Evolutionary conservation across 768 basidiomycete genomes (phyloP).

Genomic region (Kwoniella sp.): DNA sequence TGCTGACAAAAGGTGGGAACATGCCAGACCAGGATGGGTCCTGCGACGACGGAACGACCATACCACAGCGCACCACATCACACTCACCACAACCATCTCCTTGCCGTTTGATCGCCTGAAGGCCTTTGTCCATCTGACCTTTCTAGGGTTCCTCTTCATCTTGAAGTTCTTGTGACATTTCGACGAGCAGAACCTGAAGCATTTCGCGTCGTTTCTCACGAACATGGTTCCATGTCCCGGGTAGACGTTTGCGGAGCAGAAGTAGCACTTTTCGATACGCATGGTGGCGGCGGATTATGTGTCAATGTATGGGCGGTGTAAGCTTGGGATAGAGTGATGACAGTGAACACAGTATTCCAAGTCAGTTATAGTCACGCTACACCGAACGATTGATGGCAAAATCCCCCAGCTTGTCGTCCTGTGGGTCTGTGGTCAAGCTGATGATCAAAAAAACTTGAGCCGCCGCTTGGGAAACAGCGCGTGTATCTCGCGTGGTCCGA

Average conservation of each 20-base stretch:
- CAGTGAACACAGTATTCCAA: too few species aligned
- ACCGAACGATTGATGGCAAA: background rate
- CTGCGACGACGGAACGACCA: too few species aligned
- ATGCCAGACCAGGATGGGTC: too few species aligned
- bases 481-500: too few species aligned
- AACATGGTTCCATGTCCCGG: constrained; percentile 96
- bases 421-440: background rate
- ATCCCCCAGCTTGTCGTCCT: background rate
- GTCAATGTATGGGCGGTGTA: too few species aligned
- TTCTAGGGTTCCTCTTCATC: constrained; percentile 99
- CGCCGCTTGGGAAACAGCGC: too few species aligned
- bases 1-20: too few species aligned
- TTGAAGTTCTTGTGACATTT: constrained; percentile 99
- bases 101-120: constrained; percentile 98
- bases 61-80: background rate
- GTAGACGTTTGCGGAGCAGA: constrained; percentile 95
- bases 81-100: constrained; percentile 94
- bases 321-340: background rate
- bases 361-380: too few species aligned
- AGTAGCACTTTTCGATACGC: constrained; percentile 98
- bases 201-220: constrained; percentile 96
- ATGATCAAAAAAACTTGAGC: background rate
- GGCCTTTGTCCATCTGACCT: constrained; percentile 99
- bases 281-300: constrained; percentile 59
- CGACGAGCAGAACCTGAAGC: constrained; percentile 95